Conservation (phyloP, 495 filamentous ascomycete species). For the Pseudevernia furfuracea region DNA sequence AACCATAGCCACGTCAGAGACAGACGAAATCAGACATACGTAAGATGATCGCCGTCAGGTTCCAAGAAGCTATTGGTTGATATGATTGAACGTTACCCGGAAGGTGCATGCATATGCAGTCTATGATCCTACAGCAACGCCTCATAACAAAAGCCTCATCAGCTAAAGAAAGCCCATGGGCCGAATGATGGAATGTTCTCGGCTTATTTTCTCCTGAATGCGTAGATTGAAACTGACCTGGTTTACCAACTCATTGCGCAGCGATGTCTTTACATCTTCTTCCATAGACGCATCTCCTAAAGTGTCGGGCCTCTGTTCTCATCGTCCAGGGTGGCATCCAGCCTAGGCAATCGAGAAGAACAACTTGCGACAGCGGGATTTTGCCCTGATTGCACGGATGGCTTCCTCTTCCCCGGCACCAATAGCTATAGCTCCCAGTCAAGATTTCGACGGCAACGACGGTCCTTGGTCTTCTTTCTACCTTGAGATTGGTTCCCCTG, state of each 20-base stretch:
- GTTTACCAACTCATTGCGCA: neutral
- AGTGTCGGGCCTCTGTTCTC: neutral
- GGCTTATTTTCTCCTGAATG: neutral
- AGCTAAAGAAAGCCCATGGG: neutral
- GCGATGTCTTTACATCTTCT: neutral
- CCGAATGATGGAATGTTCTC: neutral
- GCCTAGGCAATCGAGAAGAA: neutral
- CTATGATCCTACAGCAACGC: neutral
- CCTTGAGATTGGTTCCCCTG: slow-evolving; percentile 33
- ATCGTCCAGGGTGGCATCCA: neutral
- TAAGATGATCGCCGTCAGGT: neutral
- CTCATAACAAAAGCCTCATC: neutral
- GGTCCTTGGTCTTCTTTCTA: slow-evolving; percentile 36
- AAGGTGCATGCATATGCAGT: neutral
- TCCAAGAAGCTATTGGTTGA: neutral
- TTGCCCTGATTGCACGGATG: neutral
- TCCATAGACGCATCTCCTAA: too few species aligned
- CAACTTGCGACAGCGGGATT: neutral
- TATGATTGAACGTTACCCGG: neutral
- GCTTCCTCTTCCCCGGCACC: slow-evolving; percentile 16
- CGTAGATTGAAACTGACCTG: neutral
- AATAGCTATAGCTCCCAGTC: slow-evolving; percentile 23
- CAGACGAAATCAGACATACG: neutral
- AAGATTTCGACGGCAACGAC: slow-evolving; percentile 30
- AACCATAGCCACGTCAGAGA: neutral